Evolutionary conservation across 208 protist genomes (phyloP).

Genomic region (Leishmania amazonensis): DNA sequence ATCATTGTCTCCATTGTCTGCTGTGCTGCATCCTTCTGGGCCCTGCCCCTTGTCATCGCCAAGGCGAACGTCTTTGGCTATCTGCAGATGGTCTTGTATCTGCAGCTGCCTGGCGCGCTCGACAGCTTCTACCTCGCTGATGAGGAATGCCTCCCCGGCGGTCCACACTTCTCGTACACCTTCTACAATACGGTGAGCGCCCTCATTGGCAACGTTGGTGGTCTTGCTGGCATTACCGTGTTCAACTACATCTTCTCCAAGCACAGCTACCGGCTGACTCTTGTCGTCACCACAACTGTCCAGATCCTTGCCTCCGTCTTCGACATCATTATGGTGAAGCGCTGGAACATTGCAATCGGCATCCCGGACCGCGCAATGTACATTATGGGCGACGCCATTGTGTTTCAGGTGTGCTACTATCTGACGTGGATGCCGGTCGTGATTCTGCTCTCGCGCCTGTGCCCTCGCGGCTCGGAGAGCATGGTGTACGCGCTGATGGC

Average conservation of each 20-base stretch:
- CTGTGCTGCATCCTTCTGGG: conserved; percentile 40
- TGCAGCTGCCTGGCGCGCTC: conserved; percentile 51
- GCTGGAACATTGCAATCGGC: conserved; percentile 55
- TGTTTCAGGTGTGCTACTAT: conserved; percentile 61
- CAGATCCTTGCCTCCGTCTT: conserved; percentile 51
- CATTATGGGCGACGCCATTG: conserved; percentile 68
- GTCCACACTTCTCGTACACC: conserved; percentile 50
- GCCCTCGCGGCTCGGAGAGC: conserved; percentile 72
- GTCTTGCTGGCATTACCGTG: conserved; percentile 38
- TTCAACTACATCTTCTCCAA: conserved; percentile 56
- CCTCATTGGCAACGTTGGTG: conserved; percentile 45
- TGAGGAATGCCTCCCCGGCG: conserved; percentile 29
- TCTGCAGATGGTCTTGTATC: conserved; percentile 41
- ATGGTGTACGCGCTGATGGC: conserved; percentile 76
- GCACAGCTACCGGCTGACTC: conserved; percentile 46
- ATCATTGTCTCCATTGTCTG: conserved; percentile 29
- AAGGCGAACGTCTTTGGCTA: conserved; percentile 51
- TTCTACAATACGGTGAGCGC: conserved; percentile 58
- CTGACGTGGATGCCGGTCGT: conserved; percentile 72
- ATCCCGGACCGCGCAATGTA: conserved; percentile 70
- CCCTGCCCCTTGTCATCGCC: conserved; percentile 43
- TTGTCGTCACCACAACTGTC: conserved; percentile 53
- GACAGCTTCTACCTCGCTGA: conserved; percentile 49
- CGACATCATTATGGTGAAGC: conserved; percentile 71
- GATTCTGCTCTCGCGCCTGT: conserved; percentile 76